Evolutionary conservation across 2,329 filamentous ascomycete genomes (phyloP), one percentile per base, ranked within the genome.

Genomic region (Beauveria asiatica): DNA sequence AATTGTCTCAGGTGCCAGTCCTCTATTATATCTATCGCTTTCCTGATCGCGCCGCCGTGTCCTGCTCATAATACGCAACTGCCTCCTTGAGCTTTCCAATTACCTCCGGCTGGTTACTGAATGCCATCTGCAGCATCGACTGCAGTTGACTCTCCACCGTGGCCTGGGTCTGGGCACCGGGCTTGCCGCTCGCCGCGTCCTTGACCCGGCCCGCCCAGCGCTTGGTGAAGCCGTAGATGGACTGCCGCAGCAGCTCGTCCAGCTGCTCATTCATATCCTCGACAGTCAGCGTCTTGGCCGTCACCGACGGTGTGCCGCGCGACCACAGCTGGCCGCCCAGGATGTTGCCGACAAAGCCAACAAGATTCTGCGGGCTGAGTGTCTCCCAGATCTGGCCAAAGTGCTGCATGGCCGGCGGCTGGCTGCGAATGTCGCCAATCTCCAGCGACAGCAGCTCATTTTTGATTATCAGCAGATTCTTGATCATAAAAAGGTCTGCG

Each of bases 361-460:
- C 74, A 72, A 80, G 79, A 64, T 81, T 82, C 62, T 82, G 78
- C 2, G 76, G 80, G 66, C 77, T 85, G 13, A 87, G 76, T 0
- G 82, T 83, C 56, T 85, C 82, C 83, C 84, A 87, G 45, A 87
- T 86, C 63, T 83, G 83, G 17, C 79, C 75, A 67, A 87, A 86
- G 67, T 87, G 83, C 65, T 86, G 82, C 76, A 83, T 80, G 5
- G 73, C 71, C 27, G 66, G 62, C 13, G 69, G 62, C 49, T 81
- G 77, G 59, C 80, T 81, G 62, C 83, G 77, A 17, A 85, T 80
- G 65, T 86, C 83, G 56, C 83, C 92, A 65, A 99, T 97, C 75
- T 99, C 94, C 63, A 99, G 92, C 10, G 92, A 92, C 27, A 99
- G 86, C 56, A 99, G 89, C 71, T 97, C 90, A 70, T 97, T 95